A percentile compares a stretch with the other conserved stretches of the same genome.
Conservation (phyloP, 2,329 filamentous ascomycete species). For the Trichophyton equinum region DNA sequence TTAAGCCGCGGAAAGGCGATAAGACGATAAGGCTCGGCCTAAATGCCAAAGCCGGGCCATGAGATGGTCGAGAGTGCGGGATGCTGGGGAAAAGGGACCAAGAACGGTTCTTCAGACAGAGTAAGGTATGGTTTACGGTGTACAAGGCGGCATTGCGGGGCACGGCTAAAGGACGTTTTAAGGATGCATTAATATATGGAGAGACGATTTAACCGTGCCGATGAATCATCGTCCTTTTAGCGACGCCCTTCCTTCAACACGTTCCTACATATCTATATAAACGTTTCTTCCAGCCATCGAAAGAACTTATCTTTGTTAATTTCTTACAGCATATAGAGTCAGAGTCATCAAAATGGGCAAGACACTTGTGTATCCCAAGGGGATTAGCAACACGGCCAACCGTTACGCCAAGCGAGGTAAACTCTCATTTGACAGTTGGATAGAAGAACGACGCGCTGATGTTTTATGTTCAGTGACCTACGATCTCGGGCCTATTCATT, state of each 20-base stretch:
- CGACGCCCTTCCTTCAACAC: background rate
- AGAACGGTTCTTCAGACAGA: background rate
- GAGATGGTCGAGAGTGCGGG: background rate
- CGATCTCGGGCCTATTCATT: constrained; percentile 58
- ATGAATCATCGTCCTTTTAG: background rate
- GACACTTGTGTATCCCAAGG: constrained; percentile 47
- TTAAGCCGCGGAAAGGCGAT: background rate
- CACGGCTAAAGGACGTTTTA: background rate
- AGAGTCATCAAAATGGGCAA: constrained; percentile 26
- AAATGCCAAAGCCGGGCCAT: background rate
- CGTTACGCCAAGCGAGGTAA: constrained; percentile 53
- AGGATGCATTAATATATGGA: background rate
- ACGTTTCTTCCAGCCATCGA: background rate
- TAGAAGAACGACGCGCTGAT: constrained; percentile 8
- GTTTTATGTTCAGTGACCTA: constrained; percentile 47
- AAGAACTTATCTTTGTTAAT: background rate
- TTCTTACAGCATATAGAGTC: background rate
- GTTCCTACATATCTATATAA: background rate
- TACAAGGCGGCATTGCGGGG: background rate
- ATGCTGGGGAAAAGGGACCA: background rate
- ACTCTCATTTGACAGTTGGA: background rate
- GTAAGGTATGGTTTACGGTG: background rate
- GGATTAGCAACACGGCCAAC: constrained; percentile 52
- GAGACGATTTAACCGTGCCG: background rate
- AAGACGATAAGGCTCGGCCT: background rate